Conservation (phyloP, 2,329 filamentous ascomycete genomes). For the Ceratocystis smalleyi region DNA sequence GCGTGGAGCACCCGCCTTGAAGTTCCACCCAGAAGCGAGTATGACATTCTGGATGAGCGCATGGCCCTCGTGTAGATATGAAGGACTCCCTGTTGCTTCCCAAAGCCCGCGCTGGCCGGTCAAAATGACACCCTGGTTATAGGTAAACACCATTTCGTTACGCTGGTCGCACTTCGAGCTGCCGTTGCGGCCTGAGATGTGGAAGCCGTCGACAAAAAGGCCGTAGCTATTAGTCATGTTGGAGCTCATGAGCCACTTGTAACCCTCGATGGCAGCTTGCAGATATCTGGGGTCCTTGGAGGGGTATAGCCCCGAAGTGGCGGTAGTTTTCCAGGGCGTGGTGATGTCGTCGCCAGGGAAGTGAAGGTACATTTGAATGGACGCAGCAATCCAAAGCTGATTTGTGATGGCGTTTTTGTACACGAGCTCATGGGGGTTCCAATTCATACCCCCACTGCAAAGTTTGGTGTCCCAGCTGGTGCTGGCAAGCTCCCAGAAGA, state of each 20-base stretch:
- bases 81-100: conserved; percentile 55
- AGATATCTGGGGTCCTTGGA: conserved; percentile 46
- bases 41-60: conserved; percentile 59
- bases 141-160: conserved; percentile 84
- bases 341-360: conserved; percentile 67
- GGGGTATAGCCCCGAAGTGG: conserved; percentile 22
- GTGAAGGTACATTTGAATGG: conserved; percentile 75
- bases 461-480: conserved; percentile 67
- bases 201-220: conserved; percentile 76
- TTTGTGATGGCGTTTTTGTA: conserved; percentile 98
- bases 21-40: conserved; percentile 58
- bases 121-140: conserved; percentile 85
- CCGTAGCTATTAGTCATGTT: conserved; percentile 68
- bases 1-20: conserved; percentile 28
- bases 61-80: conserved; percentile 67
- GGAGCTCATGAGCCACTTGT: conserved; percentile 61
- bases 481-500: conserved; percentile 72
- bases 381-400: conserved; percentile 72
- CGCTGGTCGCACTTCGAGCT: conserved; percentile 54
- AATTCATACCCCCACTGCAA: conserved; percentile 78
- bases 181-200: conserved; percentile 36
- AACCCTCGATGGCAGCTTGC: conserved; percentile 57
- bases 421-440: conserved; percentile 63
- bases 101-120: conserved; percentile 69
- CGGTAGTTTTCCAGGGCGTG: conserved; percentile 41